Evolutionary conservation across 441 rosid species (phyloP).

Genomic region (Biscutella laevigata): DNA sequence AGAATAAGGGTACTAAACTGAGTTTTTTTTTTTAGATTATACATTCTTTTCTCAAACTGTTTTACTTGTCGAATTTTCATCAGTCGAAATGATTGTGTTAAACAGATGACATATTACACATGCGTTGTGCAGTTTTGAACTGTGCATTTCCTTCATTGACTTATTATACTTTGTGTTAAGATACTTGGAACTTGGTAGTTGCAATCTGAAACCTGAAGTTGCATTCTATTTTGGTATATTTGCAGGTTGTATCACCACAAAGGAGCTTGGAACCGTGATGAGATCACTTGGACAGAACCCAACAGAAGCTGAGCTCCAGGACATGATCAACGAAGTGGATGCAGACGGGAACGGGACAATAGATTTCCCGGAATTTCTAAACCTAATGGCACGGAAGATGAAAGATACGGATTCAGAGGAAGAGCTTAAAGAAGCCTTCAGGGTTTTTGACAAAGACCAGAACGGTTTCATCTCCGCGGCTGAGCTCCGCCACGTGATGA

Average conservation of each 20-base stretch:
- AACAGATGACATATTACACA: too few relatives aligned
- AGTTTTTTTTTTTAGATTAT: background rate
- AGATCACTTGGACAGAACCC: constrained; percentile 44
- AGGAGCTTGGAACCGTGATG: constrained; percentile 43
- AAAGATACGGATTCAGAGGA: constrained; percentile 42
- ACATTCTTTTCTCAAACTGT: background rate
- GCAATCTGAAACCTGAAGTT: background rate
- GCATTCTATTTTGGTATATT: background rate
- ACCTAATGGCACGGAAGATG: constrained; percentile 41
- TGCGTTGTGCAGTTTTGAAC: background rate
- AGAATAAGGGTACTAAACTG: background rate
- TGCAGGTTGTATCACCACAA: constrained; percentile 38
- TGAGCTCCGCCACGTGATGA: constrained; percentile 42
- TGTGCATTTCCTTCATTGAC: background rate
- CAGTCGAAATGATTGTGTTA: too few relatives aligned
- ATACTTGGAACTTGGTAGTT: background rate
- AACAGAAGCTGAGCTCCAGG: constrained; percentile 40
- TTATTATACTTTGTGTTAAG: background rate
- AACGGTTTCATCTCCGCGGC: constrained; percentile 41
- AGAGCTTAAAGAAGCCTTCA: constrained; percentile 40
- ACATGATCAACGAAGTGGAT: constrained; percentile 40
- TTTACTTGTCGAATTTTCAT: background rate
- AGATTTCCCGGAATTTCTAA: constrained; percentile 36
- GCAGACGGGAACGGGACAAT: constrained; percentile 42
- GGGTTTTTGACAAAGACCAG: constrained; percentile 43